Evolutionary conservation across 805 yeast genomes (phyloP).

Genomic region (Starmerella floris): DNA sequence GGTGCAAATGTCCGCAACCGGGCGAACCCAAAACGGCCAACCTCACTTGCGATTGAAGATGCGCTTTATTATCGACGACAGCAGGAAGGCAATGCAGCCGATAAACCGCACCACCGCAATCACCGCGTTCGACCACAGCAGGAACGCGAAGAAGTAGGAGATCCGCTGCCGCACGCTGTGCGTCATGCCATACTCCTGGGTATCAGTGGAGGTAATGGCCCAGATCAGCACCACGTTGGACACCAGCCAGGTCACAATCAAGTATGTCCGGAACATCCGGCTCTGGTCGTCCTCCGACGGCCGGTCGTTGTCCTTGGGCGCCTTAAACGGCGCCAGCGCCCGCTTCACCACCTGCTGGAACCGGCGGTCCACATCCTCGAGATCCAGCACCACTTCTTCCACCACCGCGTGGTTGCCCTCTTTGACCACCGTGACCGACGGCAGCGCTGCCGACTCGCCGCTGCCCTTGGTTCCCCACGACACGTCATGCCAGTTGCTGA

Average conservation of each 20-base stretch:
- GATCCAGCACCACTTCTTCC: conserved; percentile 36
- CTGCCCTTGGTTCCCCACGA: conserved; percentile 70
- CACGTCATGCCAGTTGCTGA: conserved; percentile 58
- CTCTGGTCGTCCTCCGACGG: conserved; percentile 28
- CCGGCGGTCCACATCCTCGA: conserved; percentile 42
- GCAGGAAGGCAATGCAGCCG: conserved; percentile 41
- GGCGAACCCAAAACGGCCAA: too few species aligned
- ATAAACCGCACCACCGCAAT: conserved; percentile 44
- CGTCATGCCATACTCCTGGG: conserved; percentile 28
- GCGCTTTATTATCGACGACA: conserved; percentile 15
- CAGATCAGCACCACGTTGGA: conserved; percentile 29
- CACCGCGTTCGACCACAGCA: conserved; percentile 50
- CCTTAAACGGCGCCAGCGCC: conserved; percentile 39
- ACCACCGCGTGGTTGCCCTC: conserved; percentile 43
- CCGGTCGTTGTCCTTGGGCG: conserved; percentile 24
- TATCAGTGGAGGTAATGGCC: conserved; percentile 29
- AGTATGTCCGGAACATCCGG: conserved; percentile 32
- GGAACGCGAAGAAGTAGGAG: conserved; percentile 33
- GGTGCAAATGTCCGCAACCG: too few species aligned
- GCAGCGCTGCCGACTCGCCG: conserved; percentile 40
- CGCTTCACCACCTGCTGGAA: conserved; percentile 37
- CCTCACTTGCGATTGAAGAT: conserved; percentile 15
- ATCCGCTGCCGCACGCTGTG: conserved; percentile 29
- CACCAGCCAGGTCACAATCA: conserved; percentile 30
- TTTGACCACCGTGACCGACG: conserved; percentile 37